Percentiles rank a stretch among this genome's conserved stretches.
phyloP scores from a whole-genome alignment of 768 basidiomycete genomes.

The Hygrophorus russula region DNA sequence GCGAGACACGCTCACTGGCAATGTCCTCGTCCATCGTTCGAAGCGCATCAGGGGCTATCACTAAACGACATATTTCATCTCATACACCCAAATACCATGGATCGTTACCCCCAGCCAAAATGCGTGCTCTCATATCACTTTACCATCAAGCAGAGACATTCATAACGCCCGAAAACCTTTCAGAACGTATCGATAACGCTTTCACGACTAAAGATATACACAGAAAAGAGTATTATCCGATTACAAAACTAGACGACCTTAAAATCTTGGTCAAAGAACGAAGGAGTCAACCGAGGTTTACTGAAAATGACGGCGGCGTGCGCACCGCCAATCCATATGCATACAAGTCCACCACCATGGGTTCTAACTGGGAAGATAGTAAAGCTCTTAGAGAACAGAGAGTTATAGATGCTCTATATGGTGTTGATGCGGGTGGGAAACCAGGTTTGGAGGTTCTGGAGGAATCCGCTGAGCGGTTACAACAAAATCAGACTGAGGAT shows the following conservation, averaged over 20 bases:
- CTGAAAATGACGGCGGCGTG: conserved; percentile 24
- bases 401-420: conserved; percentile 44
- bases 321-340: background rate
- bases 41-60: background rate
- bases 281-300: conserved; percentile 24
- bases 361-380: conserved; percentile 18
- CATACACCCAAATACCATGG: conserved; percentile 5
- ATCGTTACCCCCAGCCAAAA: conserved; percentile 41
- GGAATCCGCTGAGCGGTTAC: conserved; percentile 19
- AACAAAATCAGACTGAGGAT: conserved; percentile 13
- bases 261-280: conserved; percentile 12
- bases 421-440: conserved; percentile 24
- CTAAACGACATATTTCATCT: background rate
- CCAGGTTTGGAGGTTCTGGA: conserved; percentile 39
- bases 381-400: conserved; percentile 24
- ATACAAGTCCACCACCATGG: background rate
- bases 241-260: conserved; percentile 12
- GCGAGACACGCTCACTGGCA: no score
- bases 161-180: conserved; percentile 62
- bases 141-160: conserved; percentile 69
- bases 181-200: conserved; percentile 49
- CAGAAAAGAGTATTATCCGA: background rate
- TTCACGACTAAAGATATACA: conserved; percentile 25
- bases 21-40: background rate
- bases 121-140: conserved; percentile 65